Base-by-base conservation (phyloP, 1,284 basidiomycete genomes). In the Ustilago hordei region DNA sequence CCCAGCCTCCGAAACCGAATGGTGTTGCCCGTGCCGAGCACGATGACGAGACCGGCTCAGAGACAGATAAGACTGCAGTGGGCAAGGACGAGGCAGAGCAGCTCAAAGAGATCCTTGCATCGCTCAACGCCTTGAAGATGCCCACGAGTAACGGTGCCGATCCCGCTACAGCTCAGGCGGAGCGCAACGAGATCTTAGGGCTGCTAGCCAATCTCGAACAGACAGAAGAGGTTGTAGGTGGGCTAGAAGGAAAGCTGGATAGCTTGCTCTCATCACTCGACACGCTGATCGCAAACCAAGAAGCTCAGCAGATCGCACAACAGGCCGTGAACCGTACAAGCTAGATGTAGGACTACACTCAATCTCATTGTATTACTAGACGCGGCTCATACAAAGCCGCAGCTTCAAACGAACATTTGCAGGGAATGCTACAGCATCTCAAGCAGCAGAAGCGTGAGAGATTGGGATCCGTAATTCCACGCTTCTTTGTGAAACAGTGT, bases 201-300 rank as follows among this genome's bases (percentile, higher is more conserved):
- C 56, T 76, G 39, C 59, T 76, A 8, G 74, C 69, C 34, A 76
- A 76, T 31, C 19, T 76, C 17, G 74, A 76, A 41, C 74, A 72
- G 69, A 76, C 74, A 39, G 74, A 76, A 50, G 69, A 76, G 36
- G 64, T 76, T 38, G 74, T 76, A 4, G 69, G 64, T 39, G 74
- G 74, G 12, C 43, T 76, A 8, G 74, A 76, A 50, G 69, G 74
- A 53, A 69, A 67, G 62, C 60, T 76, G 17, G 74, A 76, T 38
- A 65, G 38, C 15, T 47, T 76, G 48, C 69, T 76, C 4, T 63
- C 69, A n/a, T 71, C 69, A 11, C 59, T 76, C 11, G 74, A 76
- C 36, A 61, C 64, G 19, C 39, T 76, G 9, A 71, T 76, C 8
- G 69, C 74, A 0, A 71, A 69, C 43, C 74, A 72, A 56, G 69